Evolutionary conservation across 2,329 filamentous ascomycete species (phyloP).

Genomic region (Thermothelomyces thermophilus): DNA sequence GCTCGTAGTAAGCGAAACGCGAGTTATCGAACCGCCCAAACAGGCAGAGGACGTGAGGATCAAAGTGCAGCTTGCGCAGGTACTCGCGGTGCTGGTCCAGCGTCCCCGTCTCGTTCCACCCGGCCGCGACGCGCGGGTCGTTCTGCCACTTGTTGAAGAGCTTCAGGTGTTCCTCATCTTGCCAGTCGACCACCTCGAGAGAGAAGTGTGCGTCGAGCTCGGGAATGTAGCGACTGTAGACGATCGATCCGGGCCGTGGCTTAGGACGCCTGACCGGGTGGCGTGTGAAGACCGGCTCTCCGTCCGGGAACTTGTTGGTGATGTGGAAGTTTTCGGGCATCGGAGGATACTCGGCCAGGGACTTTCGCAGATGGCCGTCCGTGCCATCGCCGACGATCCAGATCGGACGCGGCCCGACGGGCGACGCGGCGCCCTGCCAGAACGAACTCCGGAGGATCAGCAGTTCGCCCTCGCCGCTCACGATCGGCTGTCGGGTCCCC

Average conservation of each 20-base stretch:
- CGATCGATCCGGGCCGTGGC: conserved; percentile 60
- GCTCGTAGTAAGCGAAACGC: conserved; percentile 69
- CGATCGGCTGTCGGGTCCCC: conserved; percentile 20
- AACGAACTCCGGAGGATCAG: conserved; percentile 49
- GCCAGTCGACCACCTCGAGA: conserved; percentile 63
- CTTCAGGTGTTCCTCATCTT: conserved; percentile 55
- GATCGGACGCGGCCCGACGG: conserved; percentile 55
- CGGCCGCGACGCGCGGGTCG: conserved; percentile 70
- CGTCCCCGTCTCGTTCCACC: conserved; percentile 74
- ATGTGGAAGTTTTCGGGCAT: conserved; percentile 44
- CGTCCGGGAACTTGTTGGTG: conserved; percentile 30
- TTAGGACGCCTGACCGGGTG: conserved; percentile 68
- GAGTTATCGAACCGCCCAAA: conserved; percentile 66
- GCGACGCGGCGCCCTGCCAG: conserved; percentile 64
- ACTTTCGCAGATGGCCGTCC: conserved; percentile 32
- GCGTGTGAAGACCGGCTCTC: conserved; percentile 34
- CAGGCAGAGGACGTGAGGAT: conserved; percentile 63
- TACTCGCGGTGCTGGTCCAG: conserved; percentile 69
- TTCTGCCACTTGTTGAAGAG: conserved; percentile 78
- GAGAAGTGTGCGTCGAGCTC: conserved; percentile 69
- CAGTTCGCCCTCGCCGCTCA: conserved; percentile 26
- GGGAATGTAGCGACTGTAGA: conserved; percentile 73
- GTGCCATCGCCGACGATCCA: conserved; percentile 44
- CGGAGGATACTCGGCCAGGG: conserved; percentile 35
- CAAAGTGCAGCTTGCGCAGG: conserved; percentile 58